Percentiles rank a stretch among this genome's conserved stretches.
Conservation (phyloP, 2,329 filamentous ascomycete species). For the Colletotrichum lindemuthianum region DNA sequence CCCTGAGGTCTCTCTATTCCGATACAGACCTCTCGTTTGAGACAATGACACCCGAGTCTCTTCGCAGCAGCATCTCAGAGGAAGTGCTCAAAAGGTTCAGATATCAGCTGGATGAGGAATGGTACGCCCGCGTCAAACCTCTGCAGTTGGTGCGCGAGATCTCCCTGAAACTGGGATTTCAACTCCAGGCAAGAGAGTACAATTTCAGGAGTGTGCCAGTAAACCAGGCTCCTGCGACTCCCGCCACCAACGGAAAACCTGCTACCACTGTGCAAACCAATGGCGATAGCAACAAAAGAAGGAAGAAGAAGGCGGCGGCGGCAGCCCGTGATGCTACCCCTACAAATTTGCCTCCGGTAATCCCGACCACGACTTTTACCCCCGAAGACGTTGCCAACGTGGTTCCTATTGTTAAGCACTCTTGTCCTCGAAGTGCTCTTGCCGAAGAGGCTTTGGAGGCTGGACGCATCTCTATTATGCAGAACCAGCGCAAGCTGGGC, state of each 20-base stretch:
- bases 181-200: slow-evolving; percentile 77
- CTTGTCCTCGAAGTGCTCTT: slow-evolving; percentile 86
- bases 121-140: slow-evolving; percentile 74
- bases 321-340: slow-evolving; percentile 60
- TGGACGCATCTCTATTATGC: slow-evolving; percentile 93
- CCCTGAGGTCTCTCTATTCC: slow-evolving; percentile 79
- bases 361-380: slow-evolving; percentile 65
- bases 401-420: slow-evolving; percentile 95
- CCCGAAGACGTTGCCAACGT: slow-evolving; percentile 91
- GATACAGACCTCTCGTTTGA: slow-evolving; percentile 87
- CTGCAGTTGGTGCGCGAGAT: slow-evolving; percentile 91
- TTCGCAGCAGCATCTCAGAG: slow-evolving; percentile 75
- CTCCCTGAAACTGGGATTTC: slow-evolving; percentile 87
- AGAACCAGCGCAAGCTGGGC: slow-evolving; percentile 94
- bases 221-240: slow-evolving; percentile 46
- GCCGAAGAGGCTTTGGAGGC: slow-evolving; percentile 97
- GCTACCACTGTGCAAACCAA: slow-evolving; percentile 53
- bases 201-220: slow-evolving; percentile 45
- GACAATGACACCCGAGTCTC: slow-evolving; percentile 76
- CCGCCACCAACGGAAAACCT: slow-evolving; percentile 42
- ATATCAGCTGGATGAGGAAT: slow-evolving; percentile 75
- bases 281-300: slow-evolving; percentile 67
- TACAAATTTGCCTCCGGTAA: slow-evolving; percentile 45
- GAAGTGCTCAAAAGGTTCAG: slow-evolving; percentile 81
- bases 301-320: slow-evolving; percentile 58